These are phyloP conservation scores for Penicillium atrosanguineum DNA, from an alignment of 495 filamentous ascomycete genomes.

Conservation along the genomic window DNA sequence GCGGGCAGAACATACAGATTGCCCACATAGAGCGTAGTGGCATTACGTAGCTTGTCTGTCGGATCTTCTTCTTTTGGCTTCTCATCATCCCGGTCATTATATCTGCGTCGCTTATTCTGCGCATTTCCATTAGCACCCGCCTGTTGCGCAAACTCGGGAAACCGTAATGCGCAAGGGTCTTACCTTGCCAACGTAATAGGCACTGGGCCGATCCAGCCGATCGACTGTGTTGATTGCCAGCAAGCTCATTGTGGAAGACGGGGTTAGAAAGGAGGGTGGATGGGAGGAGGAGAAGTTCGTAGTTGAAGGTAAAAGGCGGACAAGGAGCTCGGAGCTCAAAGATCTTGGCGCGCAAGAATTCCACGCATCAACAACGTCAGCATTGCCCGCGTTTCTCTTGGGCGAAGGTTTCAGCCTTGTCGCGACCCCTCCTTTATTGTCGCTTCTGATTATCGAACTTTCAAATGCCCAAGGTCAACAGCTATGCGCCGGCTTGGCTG, in stretches of 20 bases:
- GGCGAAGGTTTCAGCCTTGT: conserved; percentile 4
- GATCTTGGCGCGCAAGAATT: conserved; percentile 27
- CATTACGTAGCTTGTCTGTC: conserved; percentile 75
- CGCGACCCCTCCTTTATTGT: background rate
- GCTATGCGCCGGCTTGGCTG: conserved; percentile 82
- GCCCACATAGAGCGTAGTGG: conserved; percentile 94
- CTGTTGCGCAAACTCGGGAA: background rate
- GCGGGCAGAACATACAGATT: conserved; percentile 68
- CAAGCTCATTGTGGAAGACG: conserved; percentile 17
- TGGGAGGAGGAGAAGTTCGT: conserved; percentile 1
- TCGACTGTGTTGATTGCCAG: conserved; percentile 65
- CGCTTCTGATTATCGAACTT: background rate
- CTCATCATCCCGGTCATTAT: conserved; percentile 57
- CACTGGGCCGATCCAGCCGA: conserved; percentile 81
- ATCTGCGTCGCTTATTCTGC: conserved; percentile 68
- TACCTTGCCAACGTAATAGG: conserved; percentile 81
- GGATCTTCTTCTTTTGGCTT: conserved; percentile 47
- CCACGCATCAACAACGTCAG: conserved; percentile 23
- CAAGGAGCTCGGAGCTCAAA: conserved; percentile 29
- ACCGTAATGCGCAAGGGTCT: conserved; percentile 6
- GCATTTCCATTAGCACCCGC: conserved; percentile 7
- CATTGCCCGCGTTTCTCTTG: conserved; percentile 2
- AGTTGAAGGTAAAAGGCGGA: conserved; percentile 7
- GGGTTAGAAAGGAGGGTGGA: background rate
- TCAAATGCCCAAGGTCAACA: conserved; percentile 74